Evolutionary conservation across 768 basidiomycete species (phyloP), one percentile per base, ranked within the genome.

Genomic region (Leccinum incarnatum): DNA sequence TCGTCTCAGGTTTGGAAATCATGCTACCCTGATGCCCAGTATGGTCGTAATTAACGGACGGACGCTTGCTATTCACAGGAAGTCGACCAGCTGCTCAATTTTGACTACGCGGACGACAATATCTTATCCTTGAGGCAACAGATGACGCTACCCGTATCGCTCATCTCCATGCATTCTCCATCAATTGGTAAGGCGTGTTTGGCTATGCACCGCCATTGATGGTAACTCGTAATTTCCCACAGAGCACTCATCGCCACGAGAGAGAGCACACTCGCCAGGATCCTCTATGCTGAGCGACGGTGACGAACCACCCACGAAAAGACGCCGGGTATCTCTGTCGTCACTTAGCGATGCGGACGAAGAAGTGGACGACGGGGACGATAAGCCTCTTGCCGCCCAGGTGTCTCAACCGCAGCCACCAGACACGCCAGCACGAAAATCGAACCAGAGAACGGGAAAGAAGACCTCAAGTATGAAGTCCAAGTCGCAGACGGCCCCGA

Each of bases 1-100:
- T 37, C 48, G 51, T 51, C 63, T 59, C 42, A 65, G 67, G 46
- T 68, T 70, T 64, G 61, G 71, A 53, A 65, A 59, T 61, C 55
- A 27, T 51, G 57, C 66, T 60, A 59, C 57, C 51, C 51, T 2
- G 30, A 54, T 57, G 2, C 51, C 42, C 19, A 11, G 56, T 65
- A 61, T 59, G 52, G 64, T 51, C 27, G 48, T 46, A 55, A 54
- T 58, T 70, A 40, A 69, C 51, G 53, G 50, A 27, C 36, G 25
- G 23, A 45, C 56, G 45, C 23, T 55, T 51, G 48, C 32, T 58
- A 40, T 30, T 49, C 56, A n/a, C 68, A 96, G 92, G 91, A 91
- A 70, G 81, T 79, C 32, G 85, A 84, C 51, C 83, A 83, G 66
- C 77, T 95, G 10, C 78, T 89, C n/a, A 88, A 93, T 74, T 95